Percentiles rank a stretch among this genome's conserved stretches.
Evolutionary conservation across 164 flowering plant genomes (phyloP).

Genomic region (Vitis riparia): DNA sequence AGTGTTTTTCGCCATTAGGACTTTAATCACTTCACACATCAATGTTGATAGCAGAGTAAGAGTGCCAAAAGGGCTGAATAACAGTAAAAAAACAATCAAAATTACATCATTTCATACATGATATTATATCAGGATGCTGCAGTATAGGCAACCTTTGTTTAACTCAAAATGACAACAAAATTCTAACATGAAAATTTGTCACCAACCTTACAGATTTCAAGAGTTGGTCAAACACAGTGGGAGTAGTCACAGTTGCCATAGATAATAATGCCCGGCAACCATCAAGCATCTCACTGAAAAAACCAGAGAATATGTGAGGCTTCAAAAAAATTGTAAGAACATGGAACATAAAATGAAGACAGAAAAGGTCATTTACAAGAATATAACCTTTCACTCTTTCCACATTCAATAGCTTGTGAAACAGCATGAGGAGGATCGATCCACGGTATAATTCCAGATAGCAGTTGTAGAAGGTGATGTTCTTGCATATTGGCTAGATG

Average conservation of each 20-base stretch:
- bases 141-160: neutral
- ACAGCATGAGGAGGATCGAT: slow-evolving; percentile 80
- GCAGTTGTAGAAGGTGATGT: slow-evolving; percentile 68
- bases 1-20: slow-evolving; percentile 41
- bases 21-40: slow-evolving; percentile 80
- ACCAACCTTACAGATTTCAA: slow-evolving; percentile 78
- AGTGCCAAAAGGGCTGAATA: slow-evolving; percentile 82
- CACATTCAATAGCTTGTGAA: slow-evolving; percentile 59
- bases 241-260: slow-evolving; percentile 72
- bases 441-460: slow-evolving; percentile 81
- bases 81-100: slow-evolving; percentile 6
- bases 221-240: slow-evolving; percentile 73
- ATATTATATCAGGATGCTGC: neutral
- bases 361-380: slow-evolving; percentile 4
- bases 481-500: slow-evolving; percentile 67
- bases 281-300: slow-evolving; percentile 90
- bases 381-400: slow-evolving; percentile 92
- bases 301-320: slow-evolving; percentile 5
- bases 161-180: neutral
- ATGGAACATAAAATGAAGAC: slow-evolving; percentile 1
- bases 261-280: slow-evolving; percentile 91
- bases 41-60: slow-evolving; percentile 68
- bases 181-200: neutral
- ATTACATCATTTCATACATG: neutral
- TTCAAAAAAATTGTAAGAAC: neutral